Evolutionary conservation across 257 asterid genomes (phyloP).

Genomic region (Plantago elongata): DNA sequence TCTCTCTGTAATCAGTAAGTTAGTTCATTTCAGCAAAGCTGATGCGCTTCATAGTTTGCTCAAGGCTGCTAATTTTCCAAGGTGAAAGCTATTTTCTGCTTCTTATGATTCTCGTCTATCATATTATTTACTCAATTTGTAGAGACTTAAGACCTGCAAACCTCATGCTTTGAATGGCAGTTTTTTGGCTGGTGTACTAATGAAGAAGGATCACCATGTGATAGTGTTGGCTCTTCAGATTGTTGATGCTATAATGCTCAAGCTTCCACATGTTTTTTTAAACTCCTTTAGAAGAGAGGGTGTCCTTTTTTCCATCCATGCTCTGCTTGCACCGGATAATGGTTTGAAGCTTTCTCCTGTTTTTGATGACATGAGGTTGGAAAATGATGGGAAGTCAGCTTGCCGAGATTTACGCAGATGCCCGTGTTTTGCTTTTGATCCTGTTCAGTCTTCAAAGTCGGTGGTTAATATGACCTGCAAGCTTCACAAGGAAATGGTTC

Average conservation of each 20-base stretch:
- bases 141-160: constrained; percentile 14
- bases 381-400: constrained; percentile 34
- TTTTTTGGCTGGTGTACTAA: constrained; percentile 90
- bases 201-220: constrained; percentile 81
- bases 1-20: constrained; percentile 76
- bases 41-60: constrained; percentile 60
- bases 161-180: constrained; percentile 35
- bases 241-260: constrained; percentile 63
- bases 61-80: constrained; percentile 58
- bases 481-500: constrained; percentile 56
- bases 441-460: constrained; percentile 35
- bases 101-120: neutral
- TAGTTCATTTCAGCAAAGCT: constrained; percentile 68
- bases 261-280: constrained; percentile 62
- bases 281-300: constrained; percentile 86
- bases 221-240: constrained; percentile 68
- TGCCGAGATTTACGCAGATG: constrained; percentile 43
- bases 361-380: constrained; percentile 42
- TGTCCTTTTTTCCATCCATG: constrained; percentile 63
- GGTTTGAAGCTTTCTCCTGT: constrained; percentile 44
- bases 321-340: constrained; percentile 52
- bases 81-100: constrained; percentile 44
- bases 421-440: constrained; percentile 64
- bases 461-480: constrained; percentile 47
- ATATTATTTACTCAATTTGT: neutral